Evolutionary conservation across 176 grass and related monocot species (phyloP).

Genomic region (Carex scoparia): DNA sequence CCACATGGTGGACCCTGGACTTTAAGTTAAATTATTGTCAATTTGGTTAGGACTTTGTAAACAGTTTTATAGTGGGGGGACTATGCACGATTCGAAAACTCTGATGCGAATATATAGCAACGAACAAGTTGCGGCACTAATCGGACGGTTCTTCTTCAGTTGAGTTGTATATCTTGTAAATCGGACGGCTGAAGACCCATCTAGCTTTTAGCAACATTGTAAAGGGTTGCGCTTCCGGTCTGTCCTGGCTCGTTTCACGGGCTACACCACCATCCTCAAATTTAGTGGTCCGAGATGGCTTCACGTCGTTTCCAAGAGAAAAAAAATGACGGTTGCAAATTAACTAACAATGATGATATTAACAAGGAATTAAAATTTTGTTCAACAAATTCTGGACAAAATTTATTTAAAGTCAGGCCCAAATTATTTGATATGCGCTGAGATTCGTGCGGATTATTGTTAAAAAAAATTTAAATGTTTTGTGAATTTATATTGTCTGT

Average conservation of each 20-base stretch:
- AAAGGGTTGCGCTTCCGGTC: background rate
- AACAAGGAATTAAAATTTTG: too few relatives aligned
- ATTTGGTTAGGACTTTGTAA: conserved; percentile 8
- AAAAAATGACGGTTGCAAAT: background rate
- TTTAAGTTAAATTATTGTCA: conserved; percentile 4
- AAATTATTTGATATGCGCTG: too few relatives aligned
- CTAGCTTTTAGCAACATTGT: background rate
- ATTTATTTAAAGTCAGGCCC: too few relatives aligned
- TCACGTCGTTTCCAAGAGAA: background rate
- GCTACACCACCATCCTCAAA: background rate
- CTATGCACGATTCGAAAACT: background rate
- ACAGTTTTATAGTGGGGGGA: conserved; percentile 15
- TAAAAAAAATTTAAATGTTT: too few relatives aligned
- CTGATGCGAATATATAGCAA: too few relatives aligned
- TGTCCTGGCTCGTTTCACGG: background rate
- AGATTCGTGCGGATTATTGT: too few relatives aligned
- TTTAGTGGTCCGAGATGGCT: background rate
- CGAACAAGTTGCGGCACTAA: too few relatives aligned
- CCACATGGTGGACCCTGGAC: conserved; percentile 2
- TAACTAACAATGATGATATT: too few relatives aligned
- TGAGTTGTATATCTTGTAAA: background rate
- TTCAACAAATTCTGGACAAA: too few relatives aligned
- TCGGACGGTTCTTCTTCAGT: too few relatives aligned
- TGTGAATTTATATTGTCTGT: too few relatives aligned
- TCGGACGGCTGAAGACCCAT: background rate